phyloP scores from a whole-genome alignment of 1,284 basidiomycete genomes.

The Moniliella sp. region DNA sequence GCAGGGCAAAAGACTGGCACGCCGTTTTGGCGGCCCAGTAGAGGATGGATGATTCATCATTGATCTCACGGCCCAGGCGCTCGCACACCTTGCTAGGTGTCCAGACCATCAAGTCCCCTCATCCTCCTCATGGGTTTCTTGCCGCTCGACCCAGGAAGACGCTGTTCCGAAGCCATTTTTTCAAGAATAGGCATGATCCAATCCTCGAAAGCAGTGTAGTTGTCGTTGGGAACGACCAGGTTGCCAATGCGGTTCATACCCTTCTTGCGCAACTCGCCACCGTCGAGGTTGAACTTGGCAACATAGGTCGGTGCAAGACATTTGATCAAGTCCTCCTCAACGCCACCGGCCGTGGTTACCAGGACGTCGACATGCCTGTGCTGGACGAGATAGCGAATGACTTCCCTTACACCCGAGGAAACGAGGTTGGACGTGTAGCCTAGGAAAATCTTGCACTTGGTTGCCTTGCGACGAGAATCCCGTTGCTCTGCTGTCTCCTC shows the following conservation, averaged over 20 bases:
- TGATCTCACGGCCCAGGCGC: constrained; percentile 77
- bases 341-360: constrained; percentile 90
- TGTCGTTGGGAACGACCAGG: constrained; percentile 86
- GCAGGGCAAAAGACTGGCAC: constrained; percentile 97
- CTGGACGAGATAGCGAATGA: constrained; percentile 78
- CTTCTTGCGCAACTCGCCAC: constrained; percentile 58
- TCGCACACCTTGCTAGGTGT: constrained; percentile 80
- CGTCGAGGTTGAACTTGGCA: constrained; percentile 65
- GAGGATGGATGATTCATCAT: constrained; percentile 78
- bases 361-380: constrained; percentile 71
- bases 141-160: constrained; percentile 41
- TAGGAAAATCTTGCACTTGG: constrained; percentile 52
- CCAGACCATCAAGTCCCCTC: no score
- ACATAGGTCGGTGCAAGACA: constrained; percentile 87
- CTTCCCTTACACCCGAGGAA: constrained; percentile 81
- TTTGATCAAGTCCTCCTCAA: constrained; percentile 98
- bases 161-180: constrained; percentile 72
- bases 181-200: constrained; percentile 91
- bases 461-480: constrained; percentile 13
- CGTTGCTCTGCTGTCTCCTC: constrained; percentile 8
- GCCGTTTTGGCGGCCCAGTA: constrained; percentile 88
- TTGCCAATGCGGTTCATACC: constrained; percentile 97
- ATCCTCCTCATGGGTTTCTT: no score
- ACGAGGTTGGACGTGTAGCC: constrained; percentile 97
- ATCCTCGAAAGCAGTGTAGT: constrained; percentile 97